Percentiles rank a stretch among this genome's conserved stretches.
Conservation (phyloP, 495 filamentous ascomycete species). For the Xylaria cubensis region DNA sequence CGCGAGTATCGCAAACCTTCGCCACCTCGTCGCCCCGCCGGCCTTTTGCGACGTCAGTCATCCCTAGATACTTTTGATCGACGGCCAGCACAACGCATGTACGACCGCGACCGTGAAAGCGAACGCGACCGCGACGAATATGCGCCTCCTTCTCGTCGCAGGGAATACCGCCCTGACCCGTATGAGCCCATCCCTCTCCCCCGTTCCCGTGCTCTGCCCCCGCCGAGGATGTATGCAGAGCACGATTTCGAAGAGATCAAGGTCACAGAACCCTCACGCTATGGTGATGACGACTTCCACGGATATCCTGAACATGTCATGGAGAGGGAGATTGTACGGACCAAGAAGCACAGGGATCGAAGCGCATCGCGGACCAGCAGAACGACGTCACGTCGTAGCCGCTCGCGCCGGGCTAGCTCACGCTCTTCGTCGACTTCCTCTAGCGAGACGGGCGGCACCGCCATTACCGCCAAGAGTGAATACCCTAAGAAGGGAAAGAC, state of each 20-base stretch:
- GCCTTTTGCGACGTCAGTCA: conserved; percentile 49
- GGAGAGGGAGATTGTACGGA: conserved; percentile 56
- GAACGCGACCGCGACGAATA: conserved; percentile 51
- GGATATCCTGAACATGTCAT: conserved; percentile 62
- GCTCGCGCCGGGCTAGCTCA: conserved; percentile 40
- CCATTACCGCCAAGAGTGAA: conserved; percentile 53
- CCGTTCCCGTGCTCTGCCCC: conserved; percentile 50
- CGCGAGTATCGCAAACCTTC: conserved; percentile 45
- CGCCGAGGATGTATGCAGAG: conserved; percentile 58
- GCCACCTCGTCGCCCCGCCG: conserved; percentile 42
- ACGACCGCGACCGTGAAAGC: conserved; percentile 43
- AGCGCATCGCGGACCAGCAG: conserved; percentile 41
- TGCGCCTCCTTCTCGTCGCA: conserved; percentile 46
- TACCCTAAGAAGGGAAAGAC: conserved; percentile 89
- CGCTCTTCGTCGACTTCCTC: conserved; percentile 55
- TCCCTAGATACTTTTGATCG: conserved; percentile 59
- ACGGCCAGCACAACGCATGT: conserved; percentile 53
- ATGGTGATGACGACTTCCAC: conserved; percentile 72
- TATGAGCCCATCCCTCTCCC: conserved; percentile 64
- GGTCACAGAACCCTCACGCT: conserved; percentile 69
- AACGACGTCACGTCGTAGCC: conserved; percentile 31
- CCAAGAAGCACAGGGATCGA: conserved; percentile 42
- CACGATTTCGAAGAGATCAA: conserved; percentile 66
- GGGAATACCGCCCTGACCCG: conserved; percentile 53
- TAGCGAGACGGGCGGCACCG: conserved; percentile 47